These are phyloP conservation scores for Sungouiella blattae DNA, from an alignment of 805 yeast genomes.

Conservation along the genomic window DNA sequence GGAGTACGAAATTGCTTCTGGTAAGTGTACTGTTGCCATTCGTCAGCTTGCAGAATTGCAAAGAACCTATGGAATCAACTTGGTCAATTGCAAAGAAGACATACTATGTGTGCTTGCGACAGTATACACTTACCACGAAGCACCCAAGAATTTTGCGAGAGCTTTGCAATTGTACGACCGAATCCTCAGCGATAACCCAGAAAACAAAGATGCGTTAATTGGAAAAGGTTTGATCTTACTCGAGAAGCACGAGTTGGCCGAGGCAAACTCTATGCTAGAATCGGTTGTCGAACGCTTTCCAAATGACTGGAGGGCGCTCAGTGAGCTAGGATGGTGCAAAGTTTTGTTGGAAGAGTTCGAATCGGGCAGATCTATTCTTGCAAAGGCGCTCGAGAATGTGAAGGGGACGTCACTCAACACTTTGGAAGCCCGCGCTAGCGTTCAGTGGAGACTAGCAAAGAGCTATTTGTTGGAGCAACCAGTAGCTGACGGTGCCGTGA, in stretches of 20 bases:
- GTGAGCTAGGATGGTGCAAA: slow-evolving; percentile 78
- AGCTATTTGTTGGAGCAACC: slow-evolving; percentile 43
- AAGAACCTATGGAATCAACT: slow-evolving; percentile 42
- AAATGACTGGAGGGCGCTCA: slow-evolving; percentile 53
- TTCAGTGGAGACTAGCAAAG: slow-evolving; percentile 72
- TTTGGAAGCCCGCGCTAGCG: slow-evolving; percentile 53
- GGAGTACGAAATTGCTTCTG: slow-evolving; percentile 62
- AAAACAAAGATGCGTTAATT: slow-evolving; percentile 59
- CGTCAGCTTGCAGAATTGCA: slow-evolving; percentile 47
- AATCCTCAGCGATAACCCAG: slow-evolving; percentile 41
- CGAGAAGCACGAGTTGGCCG: slow-evolving; percentile 55
- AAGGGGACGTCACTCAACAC: slow-evolving; percentile 52
- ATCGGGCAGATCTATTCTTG: slow-evolving; percentile 52
- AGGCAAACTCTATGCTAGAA: slow-evolving; percentile 53
- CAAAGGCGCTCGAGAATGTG: slow-evolving; percentile 38
- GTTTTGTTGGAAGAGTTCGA: slow-evolving; percentile 49
- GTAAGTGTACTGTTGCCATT: slow-evolving; percentile 58
- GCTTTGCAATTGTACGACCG: slow-evolving; percentile 71
- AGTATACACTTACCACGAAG: slow-evolving; percentile 77
- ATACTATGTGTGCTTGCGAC: slow-evolving; percentile 67
- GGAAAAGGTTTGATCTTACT: slow-evolving; percentile 80
- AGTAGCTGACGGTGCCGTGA: slow-evolving; percentile 21
- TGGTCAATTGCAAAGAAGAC: slow-evolving; percentile 53
- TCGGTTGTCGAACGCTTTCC: slow-evolving; percentile 49
- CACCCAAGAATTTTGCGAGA: slow-evolving; percentile 79